These are phyloP conservation scores for Microstroma glucosiphilum DNA, from an alignment of 1,284 basidiomycete species.

Conservation along the genomic window DNA sequence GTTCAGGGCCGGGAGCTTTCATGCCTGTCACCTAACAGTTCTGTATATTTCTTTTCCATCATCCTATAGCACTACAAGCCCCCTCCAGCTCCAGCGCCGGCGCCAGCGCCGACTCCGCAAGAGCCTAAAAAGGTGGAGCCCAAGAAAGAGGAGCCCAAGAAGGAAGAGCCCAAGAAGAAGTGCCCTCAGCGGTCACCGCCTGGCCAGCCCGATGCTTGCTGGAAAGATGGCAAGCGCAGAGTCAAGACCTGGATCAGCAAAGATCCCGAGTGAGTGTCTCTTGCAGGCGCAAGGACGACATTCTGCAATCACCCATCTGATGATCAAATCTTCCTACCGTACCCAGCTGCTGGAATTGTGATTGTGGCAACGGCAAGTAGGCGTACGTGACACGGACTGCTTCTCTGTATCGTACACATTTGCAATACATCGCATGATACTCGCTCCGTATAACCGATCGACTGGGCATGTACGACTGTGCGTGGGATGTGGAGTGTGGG, in stretches of 20 bases:
- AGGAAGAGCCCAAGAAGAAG: slow-evolving; percentile 2
- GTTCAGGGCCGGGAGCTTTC: not conserved
- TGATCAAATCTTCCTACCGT: too few relatives aligned
- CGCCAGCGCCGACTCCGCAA: not conserved
- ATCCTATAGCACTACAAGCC: not conserved
- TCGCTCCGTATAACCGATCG: too few relatives aligned
- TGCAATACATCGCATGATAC: too few relatives aligned
- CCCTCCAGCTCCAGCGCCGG: not conserved
- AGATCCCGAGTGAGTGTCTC: too few relatives aligned
- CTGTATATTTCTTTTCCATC: not conserved
- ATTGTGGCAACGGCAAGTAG: too few relatives aligned
- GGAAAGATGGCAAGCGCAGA: not conserved
- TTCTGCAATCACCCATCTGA: too few relatives aligned
- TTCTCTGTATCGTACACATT: too few relatives aligned
- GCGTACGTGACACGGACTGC: too few relatives aligned
- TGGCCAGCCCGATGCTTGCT: not conserved
- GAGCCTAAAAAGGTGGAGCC: not conserved
- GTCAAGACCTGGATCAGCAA: slow-evolving; percentile 5
- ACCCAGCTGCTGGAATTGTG: not conserved
- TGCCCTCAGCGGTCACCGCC: not conserved
- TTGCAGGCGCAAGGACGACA: too few relatives aligned
- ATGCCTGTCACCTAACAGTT: not conserved
- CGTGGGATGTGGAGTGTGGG: too few relatives aligned
- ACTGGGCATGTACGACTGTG: too few relatives aligned
- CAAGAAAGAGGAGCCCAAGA: not conserved